A percentile compares a stretch with the other conserved stretches of the same genome.
These are phyloP conservation scores for Aspergillus sclerotiicarbonarius DNA, from an alignment of 495 filamentous ascomycete genomes.

Conservation along the genomic window DNA sequence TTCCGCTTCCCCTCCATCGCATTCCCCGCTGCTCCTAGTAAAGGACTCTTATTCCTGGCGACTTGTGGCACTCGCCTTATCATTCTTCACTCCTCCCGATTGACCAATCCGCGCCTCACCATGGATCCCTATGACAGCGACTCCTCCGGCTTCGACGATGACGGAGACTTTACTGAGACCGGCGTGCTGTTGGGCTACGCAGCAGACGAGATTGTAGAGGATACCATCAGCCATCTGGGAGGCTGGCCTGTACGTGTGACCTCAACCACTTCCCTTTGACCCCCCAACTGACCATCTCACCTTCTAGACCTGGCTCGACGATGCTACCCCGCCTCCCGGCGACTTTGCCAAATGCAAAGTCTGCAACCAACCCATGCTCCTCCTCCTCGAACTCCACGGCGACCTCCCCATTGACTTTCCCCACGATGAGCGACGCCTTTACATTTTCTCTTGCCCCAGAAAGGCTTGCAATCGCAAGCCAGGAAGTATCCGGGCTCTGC, in stretches of 20 bases:
- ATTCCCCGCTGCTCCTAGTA: not conserved
- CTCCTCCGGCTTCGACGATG: constrained; percentile 56
- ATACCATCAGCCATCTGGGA: constrained; percentile 85
- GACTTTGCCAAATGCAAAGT: constrained; percentile 81
- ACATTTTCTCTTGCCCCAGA: constrained; percentile 74
- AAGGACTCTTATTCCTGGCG: not conserved
- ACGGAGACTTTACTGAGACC: constrained; percentile 74
- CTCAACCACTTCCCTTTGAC: not conserved
- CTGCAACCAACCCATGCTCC: constrained; percentile 78
- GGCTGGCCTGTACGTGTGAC: constrained; percentile 70
- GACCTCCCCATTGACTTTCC: constrained; percentile 85
- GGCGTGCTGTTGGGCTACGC: constrained; percentile 90
- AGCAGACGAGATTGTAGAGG: constrained; percentile 74
- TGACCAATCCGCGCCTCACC: not conserved
- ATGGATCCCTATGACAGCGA: constrained; percentile 90
- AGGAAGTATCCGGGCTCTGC: constrained; percentile 71
- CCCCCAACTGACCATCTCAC: constrained; percentile 2
- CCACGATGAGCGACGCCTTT: constrained; percentile 79
- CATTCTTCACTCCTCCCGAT: not conserved
- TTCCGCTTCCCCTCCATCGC: not conserved
- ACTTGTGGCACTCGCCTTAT: not conserved
- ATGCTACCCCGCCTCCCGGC: constrained; percentile 66
- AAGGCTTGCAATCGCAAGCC: constrained; percentile 81
- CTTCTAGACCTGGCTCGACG: constrained; percentile 75
- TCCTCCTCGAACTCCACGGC: constrained; percentile 88